Evolutionary conservation across 345 rosid genomes (phyloP).

Genomic region (Gossypium mustelinum): DNA sequence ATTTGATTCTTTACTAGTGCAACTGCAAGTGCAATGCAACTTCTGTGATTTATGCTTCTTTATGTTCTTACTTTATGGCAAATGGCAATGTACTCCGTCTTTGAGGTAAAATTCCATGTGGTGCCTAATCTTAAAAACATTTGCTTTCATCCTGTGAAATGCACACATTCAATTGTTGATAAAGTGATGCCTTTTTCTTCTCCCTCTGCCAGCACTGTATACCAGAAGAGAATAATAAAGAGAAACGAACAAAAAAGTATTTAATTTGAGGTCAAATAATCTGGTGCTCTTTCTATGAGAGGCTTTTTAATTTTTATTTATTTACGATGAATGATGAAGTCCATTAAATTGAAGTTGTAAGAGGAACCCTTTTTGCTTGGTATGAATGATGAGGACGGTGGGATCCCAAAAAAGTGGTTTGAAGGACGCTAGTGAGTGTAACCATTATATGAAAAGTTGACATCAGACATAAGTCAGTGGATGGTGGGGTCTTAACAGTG

Average conservation of each 20-base stretch:
- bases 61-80: constrained; percentile 8
- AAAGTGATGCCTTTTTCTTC: background rate
- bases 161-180: background rate
- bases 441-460: constrained; percentile 21
- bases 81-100: background rate
- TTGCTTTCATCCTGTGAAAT: background rate
- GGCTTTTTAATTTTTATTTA: background rate
- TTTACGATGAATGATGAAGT: background rate
- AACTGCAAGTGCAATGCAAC: background rate
- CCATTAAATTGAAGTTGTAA: background rate
- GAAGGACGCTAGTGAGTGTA: constrained; percentile 21
- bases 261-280: background rate
- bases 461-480: constrained; percentile 11
- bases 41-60: background rate
- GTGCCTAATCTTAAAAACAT: background rate
- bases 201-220: too few species aligned
- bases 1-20: constrained; percentile 11
- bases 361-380: background rate
- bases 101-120: background rate
- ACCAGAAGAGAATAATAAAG: background rate
- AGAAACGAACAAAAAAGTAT: too few species aligned
- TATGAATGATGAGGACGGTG: background rate
- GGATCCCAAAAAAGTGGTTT: background rate
- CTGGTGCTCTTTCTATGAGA: background rate
- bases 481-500: constrained; percentile 22